Evolutionary conservation across 768 basidiomycete species (phyloP).

Genomic region (Tricholoma matsutake): DNA sequence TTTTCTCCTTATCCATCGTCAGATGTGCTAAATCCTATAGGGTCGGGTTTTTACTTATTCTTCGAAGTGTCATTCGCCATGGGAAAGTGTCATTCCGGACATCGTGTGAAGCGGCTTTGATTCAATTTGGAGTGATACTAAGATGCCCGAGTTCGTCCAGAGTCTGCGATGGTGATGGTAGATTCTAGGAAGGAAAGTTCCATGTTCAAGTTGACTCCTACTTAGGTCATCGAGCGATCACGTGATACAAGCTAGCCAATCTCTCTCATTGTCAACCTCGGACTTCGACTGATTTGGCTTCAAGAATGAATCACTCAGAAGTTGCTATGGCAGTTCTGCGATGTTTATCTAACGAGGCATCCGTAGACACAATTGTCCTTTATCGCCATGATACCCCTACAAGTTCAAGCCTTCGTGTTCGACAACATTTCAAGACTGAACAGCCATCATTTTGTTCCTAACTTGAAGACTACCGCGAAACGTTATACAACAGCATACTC

Average conservation of each 20-base stretch:
- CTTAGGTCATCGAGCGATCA: neutral
- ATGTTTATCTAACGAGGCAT: neutral
- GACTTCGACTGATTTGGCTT: neutral
- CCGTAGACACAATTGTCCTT: neutral
- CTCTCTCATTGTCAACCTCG: neutral
- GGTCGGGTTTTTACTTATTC: no score
- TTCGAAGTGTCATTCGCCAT: no score
- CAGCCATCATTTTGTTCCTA: neutral
- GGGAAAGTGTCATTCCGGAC: no score
- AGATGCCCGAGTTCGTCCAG: no score
- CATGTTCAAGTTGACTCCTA: no score
- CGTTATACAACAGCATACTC: constrained; percentile 34
- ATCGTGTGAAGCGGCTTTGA: no score
- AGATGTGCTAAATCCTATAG: neutral
- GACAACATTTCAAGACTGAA: neutral
- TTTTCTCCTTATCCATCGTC: neutral
- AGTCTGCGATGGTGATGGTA: no score
- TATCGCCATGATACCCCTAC: neutral
- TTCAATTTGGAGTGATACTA: no score
- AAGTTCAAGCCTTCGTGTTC: neutral
- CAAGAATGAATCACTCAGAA: neutral
- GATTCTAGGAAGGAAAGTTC: no score
- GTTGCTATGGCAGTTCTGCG: neutral
- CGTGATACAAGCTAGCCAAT: neutral
- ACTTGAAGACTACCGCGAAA: constrained; percentile 43